These are phyloP conservation scores for Galeopsis tetrahit DNA, from an alignment of 257 asterid species.

Conservation along the genomic window DNA sequence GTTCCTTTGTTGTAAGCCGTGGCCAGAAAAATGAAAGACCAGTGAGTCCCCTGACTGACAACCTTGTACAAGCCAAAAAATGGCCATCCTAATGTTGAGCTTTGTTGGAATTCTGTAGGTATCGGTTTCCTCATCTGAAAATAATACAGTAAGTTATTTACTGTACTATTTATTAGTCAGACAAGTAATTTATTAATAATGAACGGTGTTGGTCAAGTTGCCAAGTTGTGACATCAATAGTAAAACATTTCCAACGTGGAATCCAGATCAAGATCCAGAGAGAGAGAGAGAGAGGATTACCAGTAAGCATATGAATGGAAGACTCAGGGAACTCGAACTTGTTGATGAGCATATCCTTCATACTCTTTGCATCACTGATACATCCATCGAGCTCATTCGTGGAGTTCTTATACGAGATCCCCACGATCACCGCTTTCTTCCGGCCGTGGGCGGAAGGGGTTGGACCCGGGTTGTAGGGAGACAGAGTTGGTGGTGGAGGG, in stretches of 20 bases:
- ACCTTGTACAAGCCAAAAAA: slow-evolving; percentile 89
- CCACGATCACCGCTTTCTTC: slow-evolving; percentile 83
- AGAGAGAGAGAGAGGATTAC: slow-evolving; percentile 39
- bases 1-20: slow-evolving; percentile 84
- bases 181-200: neutral
- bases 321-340: slow-evolving; percentile 75
- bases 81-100: slow-evolving; percentile 89
- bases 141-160: neutral
- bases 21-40: slow-evolving; percentile 91
- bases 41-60: slow-evolving; percentile 93
- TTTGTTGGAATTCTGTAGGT: slow-evolving; percentile 81
- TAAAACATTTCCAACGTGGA: slow-evolving; percentile 6
- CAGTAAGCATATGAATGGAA: slow-evolving; percentile 86
- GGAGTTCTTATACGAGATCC: slow-evolving; percentile 68
- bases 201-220: slow-evolving; percentile 16
- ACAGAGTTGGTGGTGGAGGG: slow-evolving; percentile 33
- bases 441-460: slow-evolving; percentile 52
- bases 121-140: slow-evolving; percentile 89
- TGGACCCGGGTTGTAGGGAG: slow-evolving; percentile 47
- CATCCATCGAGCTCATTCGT: slow-evolving; percentile 79
- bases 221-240: slow-evolving; percentile 37
- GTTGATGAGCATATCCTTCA: slow-evolving; percentile 66
- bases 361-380: slow-evolving; percentile 86
- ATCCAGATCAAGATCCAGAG: slow-evolving; percentile 26
- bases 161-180: neutral